Evolutionary conservation across 352 stramenopile species (phyloP).

Genomic region (Phytophthora niederhauseri): DNA sequence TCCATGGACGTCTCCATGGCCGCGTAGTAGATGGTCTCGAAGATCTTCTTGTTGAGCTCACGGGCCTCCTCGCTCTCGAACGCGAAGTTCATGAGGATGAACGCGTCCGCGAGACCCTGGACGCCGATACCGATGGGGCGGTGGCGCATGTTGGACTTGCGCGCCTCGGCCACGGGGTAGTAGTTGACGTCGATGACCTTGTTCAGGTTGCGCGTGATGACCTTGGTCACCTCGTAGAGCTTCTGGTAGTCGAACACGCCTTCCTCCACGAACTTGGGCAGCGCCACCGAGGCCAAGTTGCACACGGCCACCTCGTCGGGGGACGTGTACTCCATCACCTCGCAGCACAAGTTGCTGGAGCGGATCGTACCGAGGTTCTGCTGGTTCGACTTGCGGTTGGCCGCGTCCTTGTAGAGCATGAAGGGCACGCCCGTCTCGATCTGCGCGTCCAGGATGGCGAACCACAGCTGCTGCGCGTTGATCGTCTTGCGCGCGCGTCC

Average conservation of each 20-base stretch:
- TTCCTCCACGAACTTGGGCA: conserved; percentile 95
- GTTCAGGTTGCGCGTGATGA: conserved; percentile 98
- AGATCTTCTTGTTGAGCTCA: conserved; percentile 98
- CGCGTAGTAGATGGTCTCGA: conserved; percentile 99
- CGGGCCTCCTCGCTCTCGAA: conserved; percentile 95
- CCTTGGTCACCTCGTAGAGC: conserved; percentile 95
- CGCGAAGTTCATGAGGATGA: conserved; percentile 97
- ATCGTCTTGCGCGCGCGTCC: conserved; percentile 96
- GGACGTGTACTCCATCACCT: conserved; percentile 99
- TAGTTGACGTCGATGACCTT: conserved; percentile 99
- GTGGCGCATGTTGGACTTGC: conserved; percentile 97
- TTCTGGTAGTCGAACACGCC: conserved; percentile 96
- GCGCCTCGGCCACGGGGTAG: conserved; percentile 95
- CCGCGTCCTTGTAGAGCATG: conserved; percentile 99
- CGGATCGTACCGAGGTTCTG: conserved; percentile 99
- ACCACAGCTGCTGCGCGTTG: conserved; percentile 98
- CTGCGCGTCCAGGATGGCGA: conserved; percentile 98
- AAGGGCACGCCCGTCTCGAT: conserved; percentile 99
- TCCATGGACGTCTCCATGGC: conserved; percentile 97
- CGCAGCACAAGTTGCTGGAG: conserved; percentile 99
- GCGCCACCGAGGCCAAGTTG: conserved; percentile 98
- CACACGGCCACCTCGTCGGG: conserved; percentile 99
- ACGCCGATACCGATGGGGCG: conserved; percentile 99
- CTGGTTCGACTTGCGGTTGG: conserved; percentile 99
- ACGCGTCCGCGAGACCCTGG: conserved; percentile 97